Evolutionary conservation across 164 flowering plant genomes (phyloP), one percentile per base, ranked within the genome.

Genomic region (Annona cherimola): DNA sequence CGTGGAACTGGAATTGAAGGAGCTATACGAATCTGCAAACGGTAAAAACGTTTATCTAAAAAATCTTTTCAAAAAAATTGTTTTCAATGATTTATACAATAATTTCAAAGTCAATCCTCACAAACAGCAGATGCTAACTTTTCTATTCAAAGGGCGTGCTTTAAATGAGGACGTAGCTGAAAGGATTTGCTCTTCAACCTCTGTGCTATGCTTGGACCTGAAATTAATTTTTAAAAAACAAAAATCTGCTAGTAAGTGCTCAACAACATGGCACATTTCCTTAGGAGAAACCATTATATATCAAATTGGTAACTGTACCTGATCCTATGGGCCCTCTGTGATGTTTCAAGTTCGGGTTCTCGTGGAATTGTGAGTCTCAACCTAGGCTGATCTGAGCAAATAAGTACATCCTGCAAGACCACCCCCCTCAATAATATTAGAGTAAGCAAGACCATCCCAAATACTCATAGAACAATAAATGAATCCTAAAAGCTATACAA

Each of bases 141-240:
- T 95, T 86, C 88, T 78, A 79, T 91, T 91, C 80, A 95, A 79
- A 75, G 96, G 97, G 2, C 87, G 91, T 70, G 99, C 99, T 87
- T 80, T 89, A 74, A 92, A 95, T 72, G 76, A 79, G 43, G 73
- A 72, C 45, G 76, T 75, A 60, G 82, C 68, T 61, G 79, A n/a
- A 45, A 79, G 63, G 57, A 39, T 55, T 5, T 73, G 67, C 54
- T 84, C 90, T 70, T 9, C 69, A 67, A 61, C 59, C 44, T 79
- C 84, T 73, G 81, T 66, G 69, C n/a, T 65, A 64, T 45, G 77
- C 78, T 81, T 89, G 62, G 90, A 68, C 85, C 98, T 95, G 92
- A 71, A 77, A 76, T 35, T 64, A 63, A 54, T 76, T n/a, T n/a
- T n/a, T n/a, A n/a, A n/a, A n/a, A 72, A 19, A 74, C 1, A n/a